phyloP scores from a whole-genome alignment of 2,329 filamentous ascomycete genomes.

The Trichoderma gracile region DNA sequence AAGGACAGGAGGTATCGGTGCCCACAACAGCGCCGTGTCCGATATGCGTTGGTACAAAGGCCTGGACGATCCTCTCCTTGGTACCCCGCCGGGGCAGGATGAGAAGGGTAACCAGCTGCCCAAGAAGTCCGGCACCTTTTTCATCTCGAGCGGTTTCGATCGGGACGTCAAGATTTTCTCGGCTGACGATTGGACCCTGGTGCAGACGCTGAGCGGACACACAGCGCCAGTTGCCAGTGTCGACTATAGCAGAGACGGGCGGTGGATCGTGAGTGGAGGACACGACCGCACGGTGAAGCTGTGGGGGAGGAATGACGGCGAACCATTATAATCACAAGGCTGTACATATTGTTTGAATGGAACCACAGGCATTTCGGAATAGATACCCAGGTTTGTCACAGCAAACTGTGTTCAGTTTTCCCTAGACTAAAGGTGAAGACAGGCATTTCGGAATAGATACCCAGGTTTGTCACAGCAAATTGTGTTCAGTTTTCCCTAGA shows the following conservation, averaged over 20 bases:
- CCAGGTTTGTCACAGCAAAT: not conserved
- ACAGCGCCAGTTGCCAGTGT: slow-evolving; percentile 89
- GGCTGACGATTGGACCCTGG: slow-evolving; percentile 90
- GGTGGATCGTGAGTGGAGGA: slow-evolving; percentile 92
- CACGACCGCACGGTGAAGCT: slow-evolving; percentile 95
- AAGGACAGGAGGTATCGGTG: slow-evolving; percentile 80
- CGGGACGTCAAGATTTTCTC: slow-evolving; percentile 95
- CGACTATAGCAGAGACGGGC: slow-evolving; percentile 81
- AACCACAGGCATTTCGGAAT: slow-evolving; percentile 7
- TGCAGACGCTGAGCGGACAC: slow-evolving; percentile 86
- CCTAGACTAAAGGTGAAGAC: too few relatives aligned
- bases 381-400: slow-evolving; percentile 6
- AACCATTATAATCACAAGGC: slow-evolving; percentile 45
- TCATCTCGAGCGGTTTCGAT: slow-evolving; percentile 89
- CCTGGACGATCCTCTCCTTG: slow-evolving; percentile 68
- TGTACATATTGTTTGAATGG: slow-evolving; percentile 22
- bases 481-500: not conserved
- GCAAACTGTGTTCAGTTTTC: not conserved
- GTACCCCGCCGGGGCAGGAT: slow-evolving; percentile 59
- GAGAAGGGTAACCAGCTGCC: slow-evolving; percentile 68
- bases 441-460: slow-evolving; percentile 16
- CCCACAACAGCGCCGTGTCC: slow-evolving; percentile 87
- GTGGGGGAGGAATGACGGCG: slow-evolving; percentile 82
- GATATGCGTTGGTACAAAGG: slow-evolving; percentile 95
- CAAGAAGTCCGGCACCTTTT: slow-evolving; percentile 87